A percentile compares a stretch with the other conserved stretches of the same genome.
These are phyloP conservation scores for Juglanconis juglandina DNA, from an alignment of 2,329 filamentous ascomycete genomes.

Conservation along the genomic window DNA sequence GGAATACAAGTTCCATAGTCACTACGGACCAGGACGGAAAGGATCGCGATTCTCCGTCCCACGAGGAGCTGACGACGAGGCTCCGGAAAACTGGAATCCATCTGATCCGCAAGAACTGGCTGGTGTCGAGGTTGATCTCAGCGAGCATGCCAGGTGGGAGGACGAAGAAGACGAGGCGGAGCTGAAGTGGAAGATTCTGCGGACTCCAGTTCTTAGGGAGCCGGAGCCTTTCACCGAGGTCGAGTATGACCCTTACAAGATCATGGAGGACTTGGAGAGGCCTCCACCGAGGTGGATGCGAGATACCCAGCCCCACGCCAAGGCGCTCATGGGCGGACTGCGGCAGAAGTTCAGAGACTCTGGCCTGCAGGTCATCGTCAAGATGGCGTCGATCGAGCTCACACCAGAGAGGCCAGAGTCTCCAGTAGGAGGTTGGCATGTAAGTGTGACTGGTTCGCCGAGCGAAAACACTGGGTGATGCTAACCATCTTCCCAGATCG, in stretches of 20 bases:
- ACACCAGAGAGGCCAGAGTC: slow-evolving; percentile 56
- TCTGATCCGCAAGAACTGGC: background rate
- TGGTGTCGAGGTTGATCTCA: background rate
- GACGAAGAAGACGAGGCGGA: slow-evolving; percentile 13
- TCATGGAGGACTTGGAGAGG: background rate
- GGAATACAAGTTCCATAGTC: background rate
- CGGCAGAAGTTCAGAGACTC: slow-evolving; percentile 18
- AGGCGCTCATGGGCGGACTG: slow-evolving; percentile 12
- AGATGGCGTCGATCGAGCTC: slow-evolving; percentile 59
- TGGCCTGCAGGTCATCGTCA: slow-evolving; percentile 59
- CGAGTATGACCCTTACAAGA: slow-evolving; percentile 1
- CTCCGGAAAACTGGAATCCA: background rate
- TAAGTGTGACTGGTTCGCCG: background rate
- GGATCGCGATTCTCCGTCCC: background rate
- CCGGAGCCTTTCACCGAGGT: background rate
- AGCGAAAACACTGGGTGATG: background rate
- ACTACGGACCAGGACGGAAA: background rate
- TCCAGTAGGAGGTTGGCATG: slow-evolving; percentile 50
- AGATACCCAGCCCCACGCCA: slow-evolving; percentile 6
- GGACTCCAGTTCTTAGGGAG: background rate
- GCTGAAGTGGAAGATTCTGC: slow-evolving; percentile 12
- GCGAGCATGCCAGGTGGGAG: slow-evolving; percentile 13
- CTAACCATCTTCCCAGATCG: slow-evolving; percentile 28
- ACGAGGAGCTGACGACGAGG: background rate
- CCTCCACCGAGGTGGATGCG: slow-evolving; percentile 2